These are phyloP conservation scores for Penicillium freii DNA, from an alignment of 2,329 filamentous ascomycete genomes.

Conservation along the genomic window DNA sequence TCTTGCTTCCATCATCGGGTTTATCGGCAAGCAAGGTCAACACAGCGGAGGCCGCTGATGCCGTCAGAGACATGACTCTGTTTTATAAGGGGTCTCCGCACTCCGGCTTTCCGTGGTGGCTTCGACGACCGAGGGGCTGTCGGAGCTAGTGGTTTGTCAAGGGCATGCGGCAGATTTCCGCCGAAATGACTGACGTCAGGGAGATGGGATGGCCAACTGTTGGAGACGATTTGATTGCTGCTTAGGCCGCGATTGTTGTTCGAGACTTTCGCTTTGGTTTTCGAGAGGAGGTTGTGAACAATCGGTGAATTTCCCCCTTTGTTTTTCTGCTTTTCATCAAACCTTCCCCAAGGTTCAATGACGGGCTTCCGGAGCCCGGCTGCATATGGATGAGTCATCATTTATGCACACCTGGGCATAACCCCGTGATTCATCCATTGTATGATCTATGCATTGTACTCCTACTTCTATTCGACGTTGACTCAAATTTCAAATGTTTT, in stretches of 20 bases:
- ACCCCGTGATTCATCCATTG: background rate
- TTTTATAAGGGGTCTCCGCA: background rate
- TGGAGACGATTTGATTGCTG: background rate
- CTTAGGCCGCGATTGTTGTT: background rate
- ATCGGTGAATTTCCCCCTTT: background rate
- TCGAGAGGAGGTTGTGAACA: background rate
- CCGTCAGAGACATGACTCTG: slow-evolving; percentile 31
- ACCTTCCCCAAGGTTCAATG: slow-evolving; percentile 2
- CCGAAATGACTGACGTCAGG: slow-evolving; percentile 30
- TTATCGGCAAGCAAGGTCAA: slow-evolving; percentile 21
- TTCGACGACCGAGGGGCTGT: slow-evolving; percentile 12
- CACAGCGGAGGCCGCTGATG: slow-evolving; percentile 26
- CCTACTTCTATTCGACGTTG: too few species aligned
- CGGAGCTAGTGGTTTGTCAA: slow-evolving; percentile 4
- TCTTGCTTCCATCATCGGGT: slow-evolving; percentile 18
- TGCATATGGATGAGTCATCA: slow-evolving; percentile 4
- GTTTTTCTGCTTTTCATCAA: slow-evolving; percentile 4
- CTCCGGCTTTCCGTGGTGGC: background rate
- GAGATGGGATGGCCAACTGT: background rate
- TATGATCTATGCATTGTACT: background rate
- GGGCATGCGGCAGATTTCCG: slow-evolving; percentile 7
- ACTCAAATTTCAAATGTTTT: background rate
- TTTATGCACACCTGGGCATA: background rate
- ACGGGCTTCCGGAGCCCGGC: background rate
- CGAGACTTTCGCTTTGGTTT: background rate